phyloP scores from a whole-genome alignment of 441 rosid genomes.

The Aquilaria agallochum region DNA sequence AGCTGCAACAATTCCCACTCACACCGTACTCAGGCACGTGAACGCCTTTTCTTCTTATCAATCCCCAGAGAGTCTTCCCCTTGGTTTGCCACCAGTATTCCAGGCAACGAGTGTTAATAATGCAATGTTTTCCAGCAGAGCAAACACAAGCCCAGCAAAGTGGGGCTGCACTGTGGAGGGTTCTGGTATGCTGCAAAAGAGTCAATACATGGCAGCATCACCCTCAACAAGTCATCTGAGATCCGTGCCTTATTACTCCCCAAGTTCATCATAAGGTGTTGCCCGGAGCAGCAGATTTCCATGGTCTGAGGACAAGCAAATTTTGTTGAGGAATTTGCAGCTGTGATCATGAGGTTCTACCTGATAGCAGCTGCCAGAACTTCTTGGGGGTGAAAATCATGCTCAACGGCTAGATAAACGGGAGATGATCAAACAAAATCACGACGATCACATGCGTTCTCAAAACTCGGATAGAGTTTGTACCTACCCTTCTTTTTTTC shows the following conservation, averaged over 20 bases:
- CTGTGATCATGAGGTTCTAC: conserved; percentile 10
- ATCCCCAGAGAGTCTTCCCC: conserved; percentile 24
- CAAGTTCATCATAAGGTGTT: conserved; percentile 29
- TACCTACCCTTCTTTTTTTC: conserved; percentile 3
- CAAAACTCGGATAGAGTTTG: conserved; percentile 19
- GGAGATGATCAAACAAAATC: conserved; percentile 17
- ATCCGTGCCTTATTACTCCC: conserved; percentile 30
- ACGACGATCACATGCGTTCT: conserved; percentile 13
- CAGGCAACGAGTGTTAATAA: conserved; percentile 18
- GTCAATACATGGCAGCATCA: conserved; percentile 26
- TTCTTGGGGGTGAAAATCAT: conserved; percentile 6
- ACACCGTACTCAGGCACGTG: conserved; percentile 13
- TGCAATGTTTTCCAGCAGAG: conserved; percentile 22
- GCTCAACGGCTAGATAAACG: conserved; percentile 17
- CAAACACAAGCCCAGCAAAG: conserved; percentile 26
- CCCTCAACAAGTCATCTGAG: conserved; percentile 26
- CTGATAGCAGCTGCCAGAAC: conserved; percentile 9
- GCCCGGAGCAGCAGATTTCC: conserved; percentile 7
- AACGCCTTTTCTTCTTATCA: conserved; percentile 27
- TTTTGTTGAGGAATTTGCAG: not conserved
- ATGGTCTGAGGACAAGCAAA: conserved; percentile 1
- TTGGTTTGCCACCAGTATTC: conserved; percentile 17
- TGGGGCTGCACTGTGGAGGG: conserved; percentile 43
- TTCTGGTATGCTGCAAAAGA: conserved; percentile 30
- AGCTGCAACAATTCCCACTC: conserved; percentile 17